Evolutionary conservation across 768 basidiomycete species (phyloP).

Genomic region (Lentinula lateritia): DNA sequence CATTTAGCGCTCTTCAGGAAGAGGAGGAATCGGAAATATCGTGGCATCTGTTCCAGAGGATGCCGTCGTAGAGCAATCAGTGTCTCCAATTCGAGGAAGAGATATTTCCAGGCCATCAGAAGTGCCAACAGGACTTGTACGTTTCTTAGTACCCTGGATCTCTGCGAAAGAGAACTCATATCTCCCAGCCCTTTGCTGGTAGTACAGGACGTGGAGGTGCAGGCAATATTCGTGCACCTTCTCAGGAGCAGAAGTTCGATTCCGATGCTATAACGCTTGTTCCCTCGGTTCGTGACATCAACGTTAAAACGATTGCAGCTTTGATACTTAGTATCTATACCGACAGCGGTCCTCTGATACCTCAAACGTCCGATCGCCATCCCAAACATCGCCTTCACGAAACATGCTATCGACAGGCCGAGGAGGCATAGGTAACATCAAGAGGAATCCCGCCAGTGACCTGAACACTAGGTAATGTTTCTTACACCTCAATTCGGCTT

Average conservation of each 20-base stretch:
- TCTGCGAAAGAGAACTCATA: not conserved
- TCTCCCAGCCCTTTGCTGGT: not conserved
- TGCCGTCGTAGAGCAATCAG: not conserved
- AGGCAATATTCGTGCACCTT: not conserved
- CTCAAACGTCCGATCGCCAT: not conserved
- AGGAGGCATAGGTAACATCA: conserved; percentile 4
- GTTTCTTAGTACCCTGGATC: not conserved
- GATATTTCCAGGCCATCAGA: not conserved
- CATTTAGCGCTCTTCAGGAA: not conserved
- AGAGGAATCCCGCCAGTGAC: not conserved
- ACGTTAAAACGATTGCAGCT: not conserved
- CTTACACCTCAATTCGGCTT: not conserved
- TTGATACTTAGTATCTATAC: no score
- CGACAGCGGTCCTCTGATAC: conserved; percentile 2
- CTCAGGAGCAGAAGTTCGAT: not conserved
- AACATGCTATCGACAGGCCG: not conserved
- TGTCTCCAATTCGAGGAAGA: not conserved
- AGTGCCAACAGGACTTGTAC: not conserved
- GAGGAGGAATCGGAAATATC: conserved; percentile 3
- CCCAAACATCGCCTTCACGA: not conserved
- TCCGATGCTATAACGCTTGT: conserved; percentile 1
- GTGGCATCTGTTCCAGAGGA: not conserved
- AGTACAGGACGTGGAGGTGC: not conserved
- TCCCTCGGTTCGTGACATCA: not conserved
- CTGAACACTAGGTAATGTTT: not conserved